Base-by-base conservation (phyloP, 1,139 yeast species). In the Scheffersomyces titani region DNA sequence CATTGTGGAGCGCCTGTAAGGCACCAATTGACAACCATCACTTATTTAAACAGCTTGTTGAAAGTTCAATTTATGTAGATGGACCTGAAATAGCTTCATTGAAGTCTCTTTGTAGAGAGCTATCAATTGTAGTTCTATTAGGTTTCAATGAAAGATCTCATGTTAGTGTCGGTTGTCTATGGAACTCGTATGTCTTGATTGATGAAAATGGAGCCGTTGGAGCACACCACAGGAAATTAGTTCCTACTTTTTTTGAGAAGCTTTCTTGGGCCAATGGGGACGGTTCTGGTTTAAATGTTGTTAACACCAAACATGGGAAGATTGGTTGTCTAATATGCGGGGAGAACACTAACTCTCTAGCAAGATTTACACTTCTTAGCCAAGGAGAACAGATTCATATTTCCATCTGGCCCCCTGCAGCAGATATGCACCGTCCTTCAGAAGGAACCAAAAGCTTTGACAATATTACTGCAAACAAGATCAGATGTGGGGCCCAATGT, bases 221-320 rank as follows among this genome's bases (percentile, higher is more conserved):
- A 9, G 24, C 49, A 7, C 49, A 46, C 9, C 49, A 46, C 19
- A 20, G 49, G 13, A 46, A 46, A 6, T 22, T 20, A 5, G 49
- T 46, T 46, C 49, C 49, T 46, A 19, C 49, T 6, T 46, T 46
- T 19, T 19, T 46, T 20, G 48, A 46, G n/a, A 19, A 46, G n/a
- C 22, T 46, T n/a, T 46, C 49, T 19, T 46, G 49, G 49, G 49
- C 49, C n/a, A 46, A 46, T 46, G 49, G 49, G n/a, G 49, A 46
- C 9, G 49, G 49, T 13, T 46, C 49, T 5, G 49, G 24, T 20
- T 46, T 46, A 18, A 46, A 46, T 46, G 49, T 46, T 22, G 19
- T 46, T 20, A n/a, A 46, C 18, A 19, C 49, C 18, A 46, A 46
- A 22, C 5, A 46, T 7, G 49, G 22, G 19, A 46, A 46, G 22